Evolutionary conservation across 306 rosid genomes (phyloP), one percentile per base, ranked within the genome.

Genomic region (Quercus ilex): DNA sequence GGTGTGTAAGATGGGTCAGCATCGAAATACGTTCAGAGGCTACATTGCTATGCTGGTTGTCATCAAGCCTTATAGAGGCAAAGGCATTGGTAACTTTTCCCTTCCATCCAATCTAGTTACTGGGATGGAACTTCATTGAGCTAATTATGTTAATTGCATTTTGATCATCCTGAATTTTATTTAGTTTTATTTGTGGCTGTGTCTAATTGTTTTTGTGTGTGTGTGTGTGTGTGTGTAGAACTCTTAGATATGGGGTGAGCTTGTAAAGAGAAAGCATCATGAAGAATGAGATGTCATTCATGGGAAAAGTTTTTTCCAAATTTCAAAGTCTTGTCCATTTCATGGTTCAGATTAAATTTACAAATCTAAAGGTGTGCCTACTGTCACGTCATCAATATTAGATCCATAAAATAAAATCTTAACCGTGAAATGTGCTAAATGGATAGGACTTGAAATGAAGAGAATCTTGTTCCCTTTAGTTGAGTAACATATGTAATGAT

Each of bases 1-100:
- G 79, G 98, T 95, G 18, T 95, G 99, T 87, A 95, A 95, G 81
- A 95, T 91, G 98, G 97, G 99, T 13, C 98, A 95, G 78, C 98
- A 95, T 78, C 91, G 99, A 21, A 90, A 80, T 78, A 80, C 91
- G 49, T 91, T 86, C 86, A 91, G 99, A 87, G 99, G 99, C 0
- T 95, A 95, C 82, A 95, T 95, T 80, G 99, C 97, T 6, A 95
- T 95, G 99, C 79, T 95, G 43, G 99, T 93, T 74, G 98, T 95
- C 19, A 89, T 95, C 83, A 93, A 92, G 57, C 90, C 99, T 69
- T 92, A 89, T 25, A 87, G 99, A 87, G 97, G 99, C 70, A 90
- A 23, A 83, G 99, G 99, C 86, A 91, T 95, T 75, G 97, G 97
- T 92, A 88, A 77, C 71, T 49, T 11, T 49, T 49, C 11, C 46